Conservation (phyloP, 306 rosid genomes). For the Chamaecrista fasciculata region DNA sequence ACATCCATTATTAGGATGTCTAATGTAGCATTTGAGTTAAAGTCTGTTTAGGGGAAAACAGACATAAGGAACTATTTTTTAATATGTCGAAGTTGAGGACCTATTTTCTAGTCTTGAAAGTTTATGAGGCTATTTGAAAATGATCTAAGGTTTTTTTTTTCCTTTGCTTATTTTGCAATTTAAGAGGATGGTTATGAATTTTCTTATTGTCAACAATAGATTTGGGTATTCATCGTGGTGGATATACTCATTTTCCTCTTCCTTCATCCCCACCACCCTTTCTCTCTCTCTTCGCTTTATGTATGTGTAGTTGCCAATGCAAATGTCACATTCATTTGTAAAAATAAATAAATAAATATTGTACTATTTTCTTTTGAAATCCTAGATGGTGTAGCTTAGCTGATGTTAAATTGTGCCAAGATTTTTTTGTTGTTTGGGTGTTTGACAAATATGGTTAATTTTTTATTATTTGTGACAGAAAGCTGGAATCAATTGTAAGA, state of each 20-base stretch:
- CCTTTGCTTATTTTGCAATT: not conserved
- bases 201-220: slow-evolving; percentile 13
- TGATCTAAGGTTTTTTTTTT: no score
- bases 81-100: no score
- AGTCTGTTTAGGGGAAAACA: no score
- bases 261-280: no score
- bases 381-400: not conserved
- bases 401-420: not conserved
- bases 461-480: slow-evolving; percentile 42
- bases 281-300: not conserved
- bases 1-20: no score
- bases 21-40: no score
- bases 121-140: no score
- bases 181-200: not conserved
- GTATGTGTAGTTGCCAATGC: not conserved
- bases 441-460: slow-evolving; percentile 13
- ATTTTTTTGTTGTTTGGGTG: not conserved
- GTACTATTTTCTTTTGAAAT: not conserved
- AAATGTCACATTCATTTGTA: not conserved
- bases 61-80: no score
- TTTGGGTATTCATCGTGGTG: not conserved
- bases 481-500: slow-evolving; percentile 33
- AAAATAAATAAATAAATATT: no score
- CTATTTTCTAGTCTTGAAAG: no score
- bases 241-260: not conserved